phyloP scores from a whole-genome alignment of 2,329 filamentous ascomycete species.

The Colletotrichum sp. region DNA sequence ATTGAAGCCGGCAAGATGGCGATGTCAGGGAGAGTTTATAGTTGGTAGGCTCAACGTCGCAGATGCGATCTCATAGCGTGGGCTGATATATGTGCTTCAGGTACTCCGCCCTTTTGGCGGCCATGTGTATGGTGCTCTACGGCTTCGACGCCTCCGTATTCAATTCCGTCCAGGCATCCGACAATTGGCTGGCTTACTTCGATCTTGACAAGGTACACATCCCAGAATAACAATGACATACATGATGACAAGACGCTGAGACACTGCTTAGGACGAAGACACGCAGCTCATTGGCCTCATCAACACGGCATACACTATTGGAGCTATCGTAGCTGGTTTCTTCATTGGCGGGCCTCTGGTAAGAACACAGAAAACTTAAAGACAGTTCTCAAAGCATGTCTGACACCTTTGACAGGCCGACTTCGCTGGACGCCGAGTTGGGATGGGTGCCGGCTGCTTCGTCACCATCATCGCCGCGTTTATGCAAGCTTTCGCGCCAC shows the following conservation, averaged over 20 bases:
- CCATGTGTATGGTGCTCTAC: conserved; percentile 76
- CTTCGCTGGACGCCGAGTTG: conserved; percentile 59
- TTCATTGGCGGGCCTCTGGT: conserved; percentile 69
- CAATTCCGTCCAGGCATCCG: conserved; percentile 71
- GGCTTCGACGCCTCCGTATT: conserved; percentile 62
- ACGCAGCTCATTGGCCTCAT: conserved; percentile 52
- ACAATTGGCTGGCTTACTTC: conserved; percentile 70
- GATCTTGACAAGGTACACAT: conserved; percentile 42
- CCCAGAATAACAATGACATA: background rate
- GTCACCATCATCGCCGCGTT: conserved; percentile 68
- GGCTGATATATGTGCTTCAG: conserved; percentile 30
- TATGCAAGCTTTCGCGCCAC: conserved; percentile 65
- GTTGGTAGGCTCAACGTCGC: background rate
- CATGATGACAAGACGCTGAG: background rate
- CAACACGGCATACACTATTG: conserved; percentile 74
- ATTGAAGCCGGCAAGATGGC: background rate
- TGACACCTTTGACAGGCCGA: conserved; percentile 44
- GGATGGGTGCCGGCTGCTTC: conserved; percentile 64
- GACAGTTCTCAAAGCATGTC: background rate
- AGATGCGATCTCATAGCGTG: background rate
- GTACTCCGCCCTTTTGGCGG: conserved; percentile 68
- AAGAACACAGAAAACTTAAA: background rate
- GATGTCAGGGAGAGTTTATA: conserved; percentile 1
- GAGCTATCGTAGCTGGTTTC: conserved; percentile 73
- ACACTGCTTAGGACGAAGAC: conserved; percentile 32